phyloP scores from a whole-genome alignment of 345 rosid genomes.

The Pistacia atlantica region DNA sequence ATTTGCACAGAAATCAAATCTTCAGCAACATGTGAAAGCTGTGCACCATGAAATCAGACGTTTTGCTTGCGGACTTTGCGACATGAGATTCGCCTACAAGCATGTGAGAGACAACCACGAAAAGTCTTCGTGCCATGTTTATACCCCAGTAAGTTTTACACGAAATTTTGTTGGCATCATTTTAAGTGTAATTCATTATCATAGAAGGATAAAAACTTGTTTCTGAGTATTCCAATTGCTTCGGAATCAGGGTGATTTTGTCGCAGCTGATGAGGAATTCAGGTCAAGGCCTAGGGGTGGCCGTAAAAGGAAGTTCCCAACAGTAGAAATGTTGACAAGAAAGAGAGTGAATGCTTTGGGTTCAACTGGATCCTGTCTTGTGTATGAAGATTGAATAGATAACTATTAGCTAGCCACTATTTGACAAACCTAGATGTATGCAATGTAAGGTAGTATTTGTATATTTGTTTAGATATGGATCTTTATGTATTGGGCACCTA shows the following conservation, averaged over 20 bases:
- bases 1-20: constrained; percentile 63
- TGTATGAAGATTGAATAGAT: background rate
- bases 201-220: too few relatives aligned
- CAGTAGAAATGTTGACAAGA: constrained; percentile 57
- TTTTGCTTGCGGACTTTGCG: constrained; percentile 67
- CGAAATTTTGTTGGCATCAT: background rate
- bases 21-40: constrained; percentile 67
- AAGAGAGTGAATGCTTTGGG: constrained; percentile 58
- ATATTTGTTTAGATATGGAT: background rate
- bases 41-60: constrained; percentile 59
- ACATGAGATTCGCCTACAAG: constrained; percentile 70
- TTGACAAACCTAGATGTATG: background rate
- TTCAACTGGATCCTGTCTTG: constrained; percentile 11
- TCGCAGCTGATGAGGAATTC: constrained; percentile 64
- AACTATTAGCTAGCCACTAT: background rate
- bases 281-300: constrained; percentile 82
- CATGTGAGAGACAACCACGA: constrained; percentile 85
- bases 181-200: background rate
- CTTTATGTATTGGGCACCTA: background rate
- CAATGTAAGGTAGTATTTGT: background rate
- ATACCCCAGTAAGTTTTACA: constrained; percentile 51
- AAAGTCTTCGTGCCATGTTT: constrained; percentile 54
- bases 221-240: background rate
- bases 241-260: constrained; percentile 71
- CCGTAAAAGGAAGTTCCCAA: constrained; percentile 57